A percentile compares a stretch with the other conserved stretches of the same genome.
Evolutionary conservation across 768 basidiomycete species (phyloP).

Genomic region (Suillus fuscotomentosus): DNA sequence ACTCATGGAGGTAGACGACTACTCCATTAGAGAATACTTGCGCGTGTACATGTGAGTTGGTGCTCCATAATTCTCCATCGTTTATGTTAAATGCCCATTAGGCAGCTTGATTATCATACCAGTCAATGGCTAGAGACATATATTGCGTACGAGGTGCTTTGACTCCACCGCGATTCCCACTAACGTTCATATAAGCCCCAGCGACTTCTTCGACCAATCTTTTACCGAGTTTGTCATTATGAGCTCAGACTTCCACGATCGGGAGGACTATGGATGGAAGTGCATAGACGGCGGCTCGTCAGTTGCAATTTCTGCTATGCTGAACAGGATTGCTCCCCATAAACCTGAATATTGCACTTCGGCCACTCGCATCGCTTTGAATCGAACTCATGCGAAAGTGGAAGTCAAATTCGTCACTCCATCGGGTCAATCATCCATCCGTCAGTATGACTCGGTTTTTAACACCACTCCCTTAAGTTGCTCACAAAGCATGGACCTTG

Average conservation of each 20-base stretch:
- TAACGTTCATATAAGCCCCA: not conserved
- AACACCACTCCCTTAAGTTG: not conserved
- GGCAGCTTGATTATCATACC: conserved; percentile 1
- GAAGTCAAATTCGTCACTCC: not conserved
- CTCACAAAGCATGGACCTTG: not conserved
- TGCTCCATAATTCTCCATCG: not conserved
- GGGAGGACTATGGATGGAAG: not conserved
- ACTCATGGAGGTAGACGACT: not conserved
- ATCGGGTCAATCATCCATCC: not conserved
- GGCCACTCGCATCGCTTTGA: not conserved
- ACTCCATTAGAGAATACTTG: not conserved
- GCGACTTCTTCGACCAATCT: not conserved
- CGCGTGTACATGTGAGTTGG: not conserved
- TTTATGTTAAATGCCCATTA: not conserved
- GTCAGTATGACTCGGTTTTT: not conserved
- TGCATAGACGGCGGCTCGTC: not conserved
- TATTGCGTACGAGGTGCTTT: not conserved
- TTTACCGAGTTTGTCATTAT: not conserved
- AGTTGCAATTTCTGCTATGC: not conserved
- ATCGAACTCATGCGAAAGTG: not conserved
- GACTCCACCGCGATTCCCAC: not conserved
- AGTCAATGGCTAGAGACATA: not conserved
- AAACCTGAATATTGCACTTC: not conserved
- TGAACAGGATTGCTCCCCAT: not conserved
- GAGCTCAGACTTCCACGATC: not conserved